Base-by-base conservation (phyloP, 306 rosid genomes). In the Cucurbita argyrosperma region DNA sequence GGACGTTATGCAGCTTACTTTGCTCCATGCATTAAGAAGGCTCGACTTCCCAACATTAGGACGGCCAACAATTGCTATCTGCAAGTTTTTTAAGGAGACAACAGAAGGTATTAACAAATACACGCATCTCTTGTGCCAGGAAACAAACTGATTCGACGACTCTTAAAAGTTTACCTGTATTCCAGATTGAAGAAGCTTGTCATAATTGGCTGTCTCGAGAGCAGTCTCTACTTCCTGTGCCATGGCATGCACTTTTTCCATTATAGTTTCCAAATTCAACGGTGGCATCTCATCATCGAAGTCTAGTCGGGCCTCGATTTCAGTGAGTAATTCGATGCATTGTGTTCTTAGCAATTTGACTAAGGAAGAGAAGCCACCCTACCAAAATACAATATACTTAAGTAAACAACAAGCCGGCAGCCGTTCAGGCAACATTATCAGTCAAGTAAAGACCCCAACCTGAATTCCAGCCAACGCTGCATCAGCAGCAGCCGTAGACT, bases 21-120 rank as follows among this genome's bases (percentile, higher is more conserved):
- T 90, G 92, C 97, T 88, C 98, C 98, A 94, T 76, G 97, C 96
- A 90, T 94, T 94, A 77, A 94, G 98, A 79, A 94, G 94, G 85
- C 98, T 90, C 21, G 98, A 94, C 83, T 94, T 94, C 81, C 97
- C 98, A 45, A 94, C 96, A 79, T 94, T 94, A 70, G 98, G 98
- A 21, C 97, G 95, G 75, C 97, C 98, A 72, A 94, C 89, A 75
- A 94, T 94, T 71, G 98, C 98, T 79, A 94, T 82, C 97, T 94
- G 93, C 81, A 82, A 76, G 73, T 74, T 71, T 84, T 84, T 68
- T 54, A 19, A 78, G 67, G 40, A 43, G 46, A 65, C 80, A 6
- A 74, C 76, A 54, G 74, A 52, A 64, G 54, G 71, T 76, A 53
- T 46, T 47, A 68, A 19, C 54, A 66, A 68, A 47, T 12, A 8